Evolutionary conservation across 1,139 yeast species (phyloP).

Genomic region (Saccharomyces hybrid): DNA sequence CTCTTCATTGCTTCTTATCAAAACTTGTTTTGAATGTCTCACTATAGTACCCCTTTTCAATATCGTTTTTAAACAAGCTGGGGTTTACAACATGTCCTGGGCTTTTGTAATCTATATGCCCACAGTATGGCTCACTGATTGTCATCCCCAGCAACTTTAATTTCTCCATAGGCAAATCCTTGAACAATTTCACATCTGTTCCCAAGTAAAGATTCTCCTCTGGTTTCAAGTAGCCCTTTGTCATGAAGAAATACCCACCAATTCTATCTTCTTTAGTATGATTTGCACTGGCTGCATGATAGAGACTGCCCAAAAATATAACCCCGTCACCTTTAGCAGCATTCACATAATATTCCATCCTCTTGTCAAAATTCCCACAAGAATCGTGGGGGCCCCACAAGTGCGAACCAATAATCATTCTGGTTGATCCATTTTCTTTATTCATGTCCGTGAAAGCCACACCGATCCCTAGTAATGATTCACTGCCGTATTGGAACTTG

Average conservation of each 20-base stretch:
- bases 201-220: background rate
- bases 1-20: background rate
- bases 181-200: background rate
- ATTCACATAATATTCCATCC: constrained; percentile 29
- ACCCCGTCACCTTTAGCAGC: constrained; percentile 30
- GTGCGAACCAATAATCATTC: constrained; percentile 28
- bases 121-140: background rate
- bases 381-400: constrained; percentile 29
- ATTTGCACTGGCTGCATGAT: constrained; percentile 32
- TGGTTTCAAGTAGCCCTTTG: background rate
- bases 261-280: constrained; percentile 33
- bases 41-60: background rate
- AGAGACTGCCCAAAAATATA: constrained; percentile 29
- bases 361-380: constrained; percentile 31
- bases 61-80: background rate
- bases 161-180: background rate
- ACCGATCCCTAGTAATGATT: background rate
- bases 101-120: background rate
- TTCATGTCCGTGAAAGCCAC: background rate
- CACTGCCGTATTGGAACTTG: background rate
- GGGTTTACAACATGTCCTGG: background rate
- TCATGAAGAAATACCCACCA: constrained; percentile 3
- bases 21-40: background rate
- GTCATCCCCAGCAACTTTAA: background rate
- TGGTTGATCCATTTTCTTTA: constrained; percentile 24